A percentile compares a stretch with the other conserved stretches of the same genome.
Conservation (phyloP, 805 yeast species). For the Yarrowia sp. region DNA sequence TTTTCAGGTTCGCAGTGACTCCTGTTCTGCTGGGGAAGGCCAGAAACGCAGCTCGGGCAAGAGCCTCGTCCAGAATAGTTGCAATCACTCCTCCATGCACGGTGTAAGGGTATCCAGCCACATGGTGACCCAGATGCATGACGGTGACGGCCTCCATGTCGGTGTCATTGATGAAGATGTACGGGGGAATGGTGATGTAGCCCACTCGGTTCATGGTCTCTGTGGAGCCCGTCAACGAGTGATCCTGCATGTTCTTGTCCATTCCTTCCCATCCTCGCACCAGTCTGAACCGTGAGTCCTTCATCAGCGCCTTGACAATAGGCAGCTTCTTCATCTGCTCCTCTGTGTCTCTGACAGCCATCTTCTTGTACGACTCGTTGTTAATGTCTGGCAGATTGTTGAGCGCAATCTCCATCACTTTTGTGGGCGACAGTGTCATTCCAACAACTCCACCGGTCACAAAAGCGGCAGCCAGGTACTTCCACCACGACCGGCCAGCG, state of each 20-base stretch:
- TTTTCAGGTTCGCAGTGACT: constrained; percentile 79
- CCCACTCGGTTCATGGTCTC: constrained; percentile 75
- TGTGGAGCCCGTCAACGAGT: constrained; percentile 51
- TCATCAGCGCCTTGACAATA: constrained; percentile 23
- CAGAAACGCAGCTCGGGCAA: constrained; percentile 87
- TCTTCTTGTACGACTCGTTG: constrained; percentile 16
- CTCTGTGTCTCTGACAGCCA: constrained; percentile 10
- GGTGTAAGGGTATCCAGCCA: constrained; percentile 86
- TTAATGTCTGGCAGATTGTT: constrained; percentile 22
- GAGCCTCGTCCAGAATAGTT: constrained; percentile 82
- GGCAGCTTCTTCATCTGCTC: constrained; percentile 34
- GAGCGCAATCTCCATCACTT: constrained; percentile 35
- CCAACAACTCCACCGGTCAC: constrained; percentile 32
- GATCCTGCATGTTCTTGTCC: constrained; percentile 24
- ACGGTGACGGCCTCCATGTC: constrained; percentile 69
- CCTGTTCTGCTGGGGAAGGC: constrained; percentile 81
- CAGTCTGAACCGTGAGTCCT: constrained; percentile 32
- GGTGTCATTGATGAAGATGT: constrained; percentile 64
- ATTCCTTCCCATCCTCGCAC: constrained; percentile 38
- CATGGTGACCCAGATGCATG: constrained; percentile 75
- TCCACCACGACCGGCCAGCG: constrained; percentile 21
- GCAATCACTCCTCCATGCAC: constrained; percentile 89
- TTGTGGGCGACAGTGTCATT: constrained; percentile 29
- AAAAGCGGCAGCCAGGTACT: constrained; percentile 23
- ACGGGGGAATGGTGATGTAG: constrained; percentile 76